phyloP scores from a whole-genome alignment of 2,329 filamentous ascomycete species.

The Trichoderma aggressivum region DNA sequence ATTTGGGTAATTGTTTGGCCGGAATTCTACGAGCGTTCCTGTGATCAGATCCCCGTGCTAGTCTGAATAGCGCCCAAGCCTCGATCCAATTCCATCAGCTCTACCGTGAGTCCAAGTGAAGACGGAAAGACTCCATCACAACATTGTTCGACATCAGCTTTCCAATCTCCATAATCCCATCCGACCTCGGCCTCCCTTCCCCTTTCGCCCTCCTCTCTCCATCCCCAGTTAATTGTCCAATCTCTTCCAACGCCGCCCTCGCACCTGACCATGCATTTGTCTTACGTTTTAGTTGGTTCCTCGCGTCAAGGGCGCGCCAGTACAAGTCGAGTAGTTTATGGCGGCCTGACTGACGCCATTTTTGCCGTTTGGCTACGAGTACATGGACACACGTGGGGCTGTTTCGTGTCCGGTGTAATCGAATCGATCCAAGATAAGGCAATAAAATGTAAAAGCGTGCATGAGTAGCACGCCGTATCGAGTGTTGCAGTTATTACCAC shows the following conservation, averaged over 20 bases:
- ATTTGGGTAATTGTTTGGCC: neutral
- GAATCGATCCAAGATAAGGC: slow-evolving; percentile 4
- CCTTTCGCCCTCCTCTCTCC: neutral
- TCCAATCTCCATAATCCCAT: neutral
- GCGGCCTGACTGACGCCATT: neutral
- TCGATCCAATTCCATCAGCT: neutral
- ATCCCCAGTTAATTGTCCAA: neutral
- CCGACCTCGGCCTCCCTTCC: neutral
- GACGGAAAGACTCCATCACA: neutral
- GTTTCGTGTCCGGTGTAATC: neutral
- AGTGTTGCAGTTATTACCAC: neutral
- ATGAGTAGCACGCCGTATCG: neutral
- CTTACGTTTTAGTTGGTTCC: slow-evolving; percentile 6
- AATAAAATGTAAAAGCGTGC: neutral
- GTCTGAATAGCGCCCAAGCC: neutral
- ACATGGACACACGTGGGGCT: neutral
- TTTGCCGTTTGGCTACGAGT: neutral
- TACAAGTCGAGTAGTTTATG: neutral
- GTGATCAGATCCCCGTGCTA: neutral
- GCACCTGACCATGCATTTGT: slow-evolving; percentile 12
- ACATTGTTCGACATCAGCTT: neutral
- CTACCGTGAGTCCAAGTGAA: neutral
- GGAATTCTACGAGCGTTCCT: neutral
- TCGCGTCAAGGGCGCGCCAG: neutral
- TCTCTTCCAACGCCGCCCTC: neutral